Evolutionary conservation across 73 alveolate species (phyloP), one percentile per base, ranked within the genome.

Genomic region (Blepharisma stoltei): DNA sequence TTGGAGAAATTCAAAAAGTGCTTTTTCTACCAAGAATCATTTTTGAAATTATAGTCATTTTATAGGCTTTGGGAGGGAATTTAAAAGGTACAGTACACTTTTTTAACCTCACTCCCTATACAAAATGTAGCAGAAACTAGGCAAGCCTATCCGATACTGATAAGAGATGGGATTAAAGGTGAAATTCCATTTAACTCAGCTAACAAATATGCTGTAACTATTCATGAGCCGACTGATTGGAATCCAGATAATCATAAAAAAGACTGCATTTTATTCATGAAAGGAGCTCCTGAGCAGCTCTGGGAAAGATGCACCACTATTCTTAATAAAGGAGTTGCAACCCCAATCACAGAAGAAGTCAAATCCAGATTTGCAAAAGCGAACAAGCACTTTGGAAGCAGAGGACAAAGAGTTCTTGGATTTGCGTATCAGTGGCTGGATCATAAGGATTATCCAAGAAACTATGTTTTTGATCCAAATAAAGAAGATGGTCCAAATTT

Each of bases 391-490:
- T 87, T 88, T 67, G 98, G 96, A 11, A 71, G 69, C 45, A 54
- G 76, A 65, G 96, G 98, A 25, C 94, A 90, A 75, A 90, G 98
- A 87, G 98, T 92, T 43, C 90, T 92, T 14, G 98, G 95, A 4
- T 87, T 88, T 78, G 91, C 93, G 0, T 60, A 78, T n/a, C 60
- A 73, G 9, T 90, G 81, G 69, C 70, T 76, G 6, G 78, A 87
- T 32, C 78, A 60, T 45, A 81, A 80, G 48, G 75, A 81, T 27
- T 91, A 70, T 45, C 84, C 78, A 20, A 52, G 54, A 9, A 89
- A 84, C 14, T 60, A 69, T 7, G 21, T 78, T 43, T 83, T 83
- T 23, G 55, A 84, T 70, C 78, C 81, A 11, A 71, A 66, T 65
- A 77, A 81, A 9, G 89, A 78, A 6, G 91, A 83, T 32, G 82